phyloP scores from a whole-genome alignment of 2,329 filamentous ascomycete species.

The Plectosphaerella sp. region DNA sequence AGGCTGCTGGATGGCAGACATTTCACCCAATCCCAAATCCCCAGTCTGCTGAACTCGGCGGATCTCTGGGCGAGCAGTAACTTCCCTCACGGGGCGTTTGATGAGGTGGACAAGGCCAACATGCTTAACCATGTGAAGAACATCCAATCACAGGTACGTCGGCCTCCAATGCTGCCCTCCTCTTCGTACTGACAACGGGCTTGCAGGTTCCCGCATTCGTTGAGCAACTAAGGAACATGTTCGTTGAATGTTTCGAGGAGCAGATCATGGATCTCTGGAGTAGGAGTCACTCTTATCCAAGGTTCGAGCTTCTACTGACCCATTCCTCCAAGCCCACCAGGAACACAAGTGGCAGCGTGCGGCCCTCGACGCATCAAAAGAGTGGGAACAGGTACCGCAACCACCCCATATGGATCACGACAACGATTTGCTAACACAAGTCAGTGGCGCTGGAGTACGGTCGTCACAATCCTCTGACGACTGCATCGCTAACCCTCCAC shows the following conservation, averaged over 20 bases:
- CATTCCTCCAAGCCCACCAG: constrained; percentile 4
- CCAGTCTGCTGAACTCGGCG: constrained; percentile 21
- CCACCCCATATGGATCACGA: not conserved
- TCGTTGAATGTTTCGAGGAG: constrained; percentile 11
- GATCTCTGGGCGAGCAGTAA: constrained; percentile 18
- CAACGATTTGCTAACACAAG: not conserved
- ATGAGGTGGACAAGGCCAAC: not conserved
- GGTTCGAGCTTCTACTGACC: not conserved
- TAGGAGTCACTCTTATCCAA: constrained; percentile 3
- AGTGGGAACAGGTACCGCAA: constrained; percentile 14
- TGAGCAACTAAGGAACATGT: not conserved
- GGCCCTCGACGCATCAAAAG: constrained; percentile 10
- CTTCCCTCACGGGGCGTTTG: not conserved
- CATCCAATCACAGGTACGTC: not conserved
- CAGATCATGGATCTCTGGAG: constrained; percentile 13
- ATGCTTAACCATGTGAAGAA: not conserved
- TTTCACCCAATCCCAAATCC: constrained; percentile 19
- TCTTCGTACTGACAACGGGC: not conserved
- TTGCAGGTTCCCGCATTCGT: constrained; percentile 7
- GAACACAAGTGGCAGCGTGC: constrained; percentile 11
- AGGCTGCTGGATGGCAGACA: constrained; percentile 22
- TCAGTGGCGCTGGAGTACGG: constrained; percentile 18
- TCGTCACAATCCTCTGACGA: constrained; percentile 10
- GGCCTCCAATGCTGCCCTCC: not conserved
- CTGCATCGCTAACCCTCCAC: constrained; percentile 9